Percentiles rank a stretch among this genome's conserved stretches.
phyloP scores from a whole-genome alignment of 2,329 filamentous ascomycete species.

The Dissoconium aciculare region DNA sequence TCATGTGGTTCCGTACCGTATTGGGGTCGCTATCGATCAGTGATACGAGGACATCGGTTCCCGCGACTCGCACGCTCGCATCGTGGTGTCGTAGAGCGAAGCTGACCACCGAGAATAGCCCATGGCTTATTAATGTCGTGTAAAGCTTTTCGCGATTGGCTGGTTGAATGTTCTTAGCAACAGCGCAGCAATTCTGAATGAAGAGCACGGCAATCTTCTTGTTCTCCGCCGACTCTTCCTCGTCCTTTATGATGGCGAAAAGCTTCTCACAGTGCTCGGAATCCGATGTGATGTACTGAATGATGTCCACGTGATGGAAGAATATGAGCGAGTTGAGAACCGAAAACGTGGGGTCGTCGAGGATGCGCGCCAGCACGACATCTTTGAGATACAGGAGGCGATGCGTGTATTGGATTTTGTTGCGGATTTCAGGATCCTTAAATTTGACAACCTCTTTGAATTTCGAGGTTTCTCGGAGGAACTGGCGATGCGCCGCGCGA shows the following conservation, averaged over 20 bases:
- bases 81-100: conserved; percentile 79
- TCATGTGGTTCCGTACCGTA: conserved; percentile 86
- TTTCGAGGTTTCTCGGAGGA: conserved; percentile 71
- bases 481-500: conserved; percentile 93
- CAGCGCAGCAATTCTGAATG: conserved; percentile 87
- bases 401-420: conserved; percentile 93
- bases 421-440: conserved; percentile 62
- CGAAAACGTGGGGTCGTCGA: conserved; percentile 95
- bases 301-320: conserved; percentile 97
- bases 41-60: conserved; percentile 82
- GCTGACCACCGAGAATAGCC: conserved; percentile 77
- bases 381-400: conserved; percentile 94
- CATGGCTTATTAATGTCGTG: conserved; percentile 76
- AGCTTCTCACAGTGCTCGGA: conserved; percentile 64
- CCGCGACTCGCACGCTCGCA: conserved; percentile 73
- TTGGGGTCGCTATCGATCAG: conserved; percentile 92
- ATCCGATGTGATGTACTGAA: conserved; percentile 83
- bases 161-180: conserved; percentile 86
- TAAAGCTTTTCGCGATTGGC: conserved; percentile 68
- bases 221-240: conserved; percentile 45
- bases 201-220: conserved; percentile 93
- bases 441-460: conserved; percentile 96
- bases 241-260: conserved; percentile 67
- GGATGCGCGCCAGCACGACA: conserved; percentile 87
- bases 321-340: conserved; percentile 96